These are phyloP conservation scores for Pouteria glomerata DNA, from an alignment of 148 eudicot species.

Conservation along the genomic window DNA sequence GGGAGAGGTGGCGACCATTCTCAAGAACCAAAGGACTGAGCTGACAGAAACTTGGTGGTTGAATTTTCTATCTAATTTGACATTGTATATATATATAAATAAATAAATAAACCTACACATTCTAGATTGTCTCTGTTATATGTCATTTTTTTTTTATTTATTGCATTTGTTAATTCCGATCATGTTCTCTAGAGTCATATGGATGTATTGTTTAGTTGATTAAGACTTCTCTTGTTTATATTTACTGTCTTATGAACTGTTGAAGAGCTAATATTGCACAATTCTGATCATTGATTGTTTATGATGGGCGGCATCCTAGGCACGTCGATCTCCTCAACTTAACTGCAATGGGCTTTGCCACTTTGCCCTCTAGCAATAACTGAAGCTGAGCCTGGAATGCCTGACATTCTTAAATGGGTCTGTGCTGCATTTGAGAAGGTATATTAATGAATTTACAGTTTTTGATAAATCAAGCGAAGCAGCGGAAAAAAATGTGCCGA, in stretches of 20 bases:
- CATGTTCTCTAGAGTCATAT: neutral
- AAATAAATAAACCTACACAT: neutral
- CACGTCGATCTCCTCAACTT: slow-evolving; percentile 82
- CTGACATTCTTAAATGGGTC: slow-evolving; percentile 83
- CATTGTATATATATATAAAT: too few relatives aligned
- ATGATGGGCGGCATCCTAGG: slow-evolving; percentile 57
- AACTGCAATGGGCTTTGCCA: slow-evolving; percentile 96
- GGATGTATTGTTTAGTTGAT: neutral
- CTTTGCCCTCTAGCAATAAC: slow-evolving; percentile 94
- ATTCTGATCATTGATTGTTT: slow-evolving; percentile 8
- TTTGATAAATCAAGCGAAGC: neutral
- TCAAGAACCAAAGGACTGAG: too few relatives aligned
- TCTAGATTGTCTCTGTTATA: neutral
- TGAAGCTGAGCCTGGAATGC: slow-evolving; percentile 97
- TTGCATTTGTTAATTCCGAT: neutral
- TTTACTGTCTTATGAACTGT: slow-evolving; percentile 4
- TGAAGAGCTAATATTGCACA: neutral
- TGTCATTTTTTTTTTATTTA: neutral
- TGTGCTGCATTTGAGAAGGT: slow-evolving; percentile 95
- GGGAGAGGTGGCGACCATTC: too few relatives aligned
- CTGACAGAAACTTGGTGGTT: too few relatives aligned
- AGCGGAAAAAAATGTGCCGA: neutral
- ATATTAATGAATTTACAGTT: slow-evolving; percentile 7
- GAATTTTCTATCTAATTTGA: too few relatives aligned
- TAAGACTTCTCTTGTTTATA: neutral